phyloP scores from a whole-genome alignment of 2,329 filamentous ascomycete species.

The Metarhizium rileyi region DNA sequence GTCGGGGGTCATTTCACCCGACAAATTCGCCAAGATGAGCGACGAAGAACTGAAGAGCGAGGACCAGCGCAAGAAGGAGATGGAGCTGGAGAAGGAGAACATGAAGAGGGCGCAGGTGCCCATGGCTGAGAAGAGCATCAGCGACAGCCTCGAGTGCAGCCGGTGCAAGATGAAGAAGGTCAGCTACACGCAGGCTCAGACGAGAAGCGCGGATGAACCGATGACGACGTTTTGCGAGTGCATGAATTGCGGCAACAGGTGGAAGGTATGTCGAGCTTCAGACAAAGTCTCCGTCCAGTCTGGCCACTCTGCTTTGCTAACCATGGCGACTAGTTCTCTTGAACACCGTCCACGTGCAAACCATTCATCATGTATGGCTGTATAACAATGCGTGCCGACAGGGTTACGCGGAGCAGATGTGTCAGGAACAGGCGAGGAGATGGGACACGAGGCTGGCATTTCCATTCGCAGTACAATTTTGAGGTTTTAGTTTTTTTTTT shows the following conservation, averaged over 20 bases:
- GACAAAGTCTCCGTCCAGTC: background rate
- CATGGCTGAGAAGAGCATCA: slow-evolving; percentile 83
- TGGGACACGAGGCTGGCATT: background rate
- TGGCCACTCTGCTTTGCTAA: background rate
- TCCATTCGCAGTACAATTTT: background rate
- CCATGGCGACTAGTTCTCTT: background rate
- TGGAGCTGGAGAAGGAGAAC: slow-evolving; percentile 76
- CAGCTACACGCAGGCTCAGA: slow-evolving; percentile 93
- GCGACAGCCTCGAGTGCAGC: slow-evolving; percentile 76
- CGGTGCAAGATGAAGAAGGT: slow-evolving; percentile 92
- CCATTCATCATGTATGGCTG: background rate
- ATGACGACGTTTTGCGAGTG: slow-evolving; percentile 71
- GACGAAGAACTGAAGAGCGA: slow-evolving; percentile 86
- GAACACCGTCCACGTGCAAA: background rate
- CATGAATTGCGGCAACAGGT: slow-evolving; percentile 58
- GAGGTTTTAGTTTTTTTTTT: background rate
- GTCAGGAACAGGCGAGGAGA: background rate
- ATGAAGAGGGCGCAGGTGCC: slow-evolving; percentile 96
- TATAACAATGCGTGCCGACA: background rate
- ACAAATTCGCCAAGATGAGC: slow-evolving; percentile 74
- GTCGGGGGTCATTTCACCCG: slow-evolving; percentile 59
- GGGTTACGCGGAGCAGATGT: background rate
- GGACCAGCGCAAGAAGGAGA: slow-evolving; percentile 67
- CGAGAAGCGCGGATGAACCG: slow-evolving; percentile 88
- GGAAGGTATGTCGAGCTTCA: slow-evolving; percentile 48